Conservation (phyloP, 2,329 filamentous ascomycete genomes). For the Talaromyces sp. region DNA sequence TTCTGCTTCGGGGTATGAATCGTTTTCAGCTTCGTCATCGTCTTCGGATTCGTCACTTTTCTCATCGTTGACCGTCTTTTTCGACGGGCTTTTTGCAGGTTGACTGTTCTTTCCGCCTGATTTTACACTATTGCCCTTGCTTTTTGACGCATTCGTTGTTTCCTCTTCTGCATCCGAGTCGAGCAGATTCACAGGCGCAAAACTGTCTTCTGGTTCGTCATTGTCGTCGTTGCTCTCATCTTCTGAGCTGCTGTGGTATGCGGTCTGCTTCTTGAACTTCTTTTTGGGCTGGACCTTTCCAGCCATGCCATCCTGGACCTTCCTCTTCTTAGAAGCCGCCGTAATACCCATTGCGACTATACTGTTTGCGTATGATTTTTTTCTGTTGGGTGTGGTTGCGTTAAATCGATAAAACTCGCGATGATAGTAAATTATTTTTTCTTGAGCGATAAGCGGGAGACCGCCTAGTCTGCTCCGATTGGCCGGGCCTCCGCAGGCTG, state of each 20-base stretch:
- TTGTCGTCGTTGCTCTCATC: constrained; percentile 40
- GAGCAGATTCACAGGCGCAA: constrained; percentile 46
- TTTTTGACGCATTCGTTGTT: constrained; percentile 9
- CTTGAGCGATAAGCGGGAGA: constrained; percentile 13
- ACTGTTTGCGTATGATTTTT: neutral
- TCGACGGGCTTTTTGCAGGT: constrained; percentile 5
- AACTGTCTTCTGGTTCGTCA: constrained; percentile 38
- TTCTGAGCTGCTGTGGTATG: constrained; percentile 59
- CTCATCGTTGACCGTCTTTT: constrained; percentile 20
- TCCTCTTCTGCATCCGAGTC: constrained; percentile 39
- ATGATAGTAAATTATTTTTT: constrained; percentile 11
- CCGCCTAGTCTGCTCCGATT: constrained; percentile 23
- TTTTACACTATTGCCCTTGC: neutral
- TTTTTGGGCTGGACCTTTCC: constrained; percentile 50
- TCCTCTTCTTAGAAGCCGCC: constrained; percentile 47
- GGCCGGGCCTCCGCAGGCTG: constrained; percentile 15
- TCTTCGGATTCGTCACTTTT: constrained; percentile 32
- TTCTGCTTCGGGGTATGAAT: constrained; percentile 18
- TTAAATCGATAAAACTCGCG: neutral
- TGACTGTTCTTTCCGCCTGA: neutral
- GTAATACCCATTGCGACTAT: constrained; percentile 31
- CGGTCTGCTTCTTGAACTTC: constrained; percentile 58
- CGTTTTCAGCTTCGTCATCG: constrained; percentile 27
- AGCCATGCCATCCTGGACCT: constrained; percentile 55
- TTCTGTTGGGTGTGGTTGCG: neutral